Evolutionary conservation across 306 rosid genomes (phyloP).

Genomic region (Ziziphus jujuba): DNA sequence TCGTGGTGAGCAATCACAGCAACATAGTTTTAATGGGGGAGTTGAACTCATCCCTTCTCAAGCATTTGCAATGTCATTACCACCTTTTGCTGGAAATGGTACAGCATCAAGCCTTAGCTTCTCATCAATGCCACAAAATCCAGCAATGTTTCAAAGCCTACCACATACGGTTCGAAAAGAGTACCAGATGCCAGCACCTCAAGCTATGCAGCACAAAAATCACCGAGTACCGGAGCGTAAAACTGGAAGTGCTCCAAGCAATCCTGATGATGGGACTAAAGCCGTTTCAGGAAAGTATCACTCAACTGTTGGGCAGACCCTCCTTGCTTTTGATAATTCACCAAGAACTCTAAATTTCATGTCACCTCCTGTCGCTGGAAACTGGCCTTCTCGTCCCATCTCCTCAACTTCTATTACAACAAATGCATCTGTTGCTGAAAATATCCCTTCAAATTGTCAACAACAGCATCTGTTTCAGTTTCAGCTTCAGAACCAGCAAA

Average conservation of each 20-base stretch:
- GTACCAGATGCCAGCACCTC: conserved; percentile 43
- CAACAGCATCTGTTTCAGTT: conserved; percentile 46
- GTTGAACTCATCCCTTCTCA: conserved; percentile 56
- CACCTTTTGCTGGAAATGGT: conserved; percentile 27
- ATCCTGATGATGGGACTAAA: conserved; percentile 47
- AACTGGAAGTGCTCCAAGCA: conserved; percentile 40
- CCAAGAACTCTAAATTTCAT: conserved; percentile 57
- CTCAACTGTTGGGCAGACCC: conserved; percentile 48
- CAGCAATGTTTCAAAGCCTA: conserved; percentile 45
- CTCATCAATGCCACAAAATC: conserved; percentile 23
- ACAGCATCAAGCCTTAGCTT: conserved; percentile 33
- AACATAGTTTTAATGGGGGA: conserved; percentile 44
- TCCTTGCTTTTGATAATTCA: conserved; percentile 68
- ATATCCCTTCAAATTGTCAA: conserved; percentile 45
- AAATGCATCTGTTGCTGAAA: conserved; percentile 37
- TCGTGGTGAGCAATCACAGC: conserved; percentile 46
- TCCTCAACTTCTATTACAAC: conserved; percentile 34
- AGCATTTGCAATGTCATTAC: conserved; percentile 60
- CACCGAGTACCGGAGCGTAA: conserved; percentile 41
- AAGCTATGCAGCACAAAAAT: conserved; percentile 47
- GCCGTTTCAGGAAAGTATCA: conserved; percentile 43
- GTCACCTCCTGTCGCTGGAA: conserved; percentile 41
- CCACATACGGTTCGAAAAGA: conserved; percentile 49
- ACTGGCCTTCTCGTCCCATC: conserved; percentile 46
- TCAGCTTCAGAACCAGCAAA: conserved; percentile 41